Base-by-base conservation (phyloP, 2,329 filamentous ascomycete genomes). In the Plenodomus lindquistii region DNA sequence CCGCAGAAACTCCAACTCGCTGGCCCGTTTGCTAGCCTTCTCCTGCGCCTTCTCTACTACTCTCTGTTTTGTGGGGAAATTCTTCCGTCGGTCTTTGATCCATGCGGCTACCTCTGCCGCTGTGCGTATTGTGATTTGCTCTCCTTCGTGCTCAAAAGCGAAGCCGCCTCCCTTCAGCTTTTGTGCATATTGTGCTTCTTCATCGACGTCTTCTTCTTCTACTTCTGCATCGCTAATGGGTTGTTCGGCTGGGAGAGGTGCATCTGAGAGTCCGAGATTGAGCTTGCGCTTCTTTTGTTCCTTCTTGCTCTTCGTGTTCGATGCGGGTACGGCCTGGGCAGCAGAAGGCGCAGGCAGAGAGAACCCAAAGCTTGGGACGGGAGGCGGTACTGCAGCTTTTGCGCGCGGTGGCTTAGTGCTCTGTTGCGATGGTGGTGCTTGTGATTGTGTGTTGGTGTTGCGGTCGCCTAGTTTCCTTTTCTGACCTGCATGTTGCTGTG, bases 51-150 rank as follows among this genome's bases (percentile, higher is more conserved):
- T 89, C 55, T 83, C 83, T 52, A 84, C 80, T 53, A 85, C 77
- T 46, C 89, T 85, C 50, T 84, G 83, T 68, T 84, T 83, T 2
- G 92, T 97, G 2, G 93, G 93, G 68, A 84, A 97, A 42, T 87
- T 86, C 57, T 84, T 87, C 66, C 81, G 87, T 50, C 93, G 85
- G 70, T 96, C 91, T 41, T 85, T 85, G 54, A 95, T 84, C 85
- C 91, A 97, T 6, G 84, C 83, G 19, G 84, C 81, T 46, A 97
- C 80, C 65, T 97, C 91, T 49, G 83, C 82, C 15, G 79, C 69
- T 6, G 78, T 79, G 44, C 78, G 76, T 19, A 87, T 67, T 0
- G 75, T 79, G 3, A 81, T 67, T 37, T 81, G 77, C 60, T 78
- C 70, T n/a, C 81, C 81, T 56, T 79, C 77, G 59, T 84, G 82